Evolutionary conservation across 2,329 filamentous ascomycete genomes (phyloP), one percentile per base, ranked within the genome.

Genomic region (Cladosporium colombiae): DNA sequence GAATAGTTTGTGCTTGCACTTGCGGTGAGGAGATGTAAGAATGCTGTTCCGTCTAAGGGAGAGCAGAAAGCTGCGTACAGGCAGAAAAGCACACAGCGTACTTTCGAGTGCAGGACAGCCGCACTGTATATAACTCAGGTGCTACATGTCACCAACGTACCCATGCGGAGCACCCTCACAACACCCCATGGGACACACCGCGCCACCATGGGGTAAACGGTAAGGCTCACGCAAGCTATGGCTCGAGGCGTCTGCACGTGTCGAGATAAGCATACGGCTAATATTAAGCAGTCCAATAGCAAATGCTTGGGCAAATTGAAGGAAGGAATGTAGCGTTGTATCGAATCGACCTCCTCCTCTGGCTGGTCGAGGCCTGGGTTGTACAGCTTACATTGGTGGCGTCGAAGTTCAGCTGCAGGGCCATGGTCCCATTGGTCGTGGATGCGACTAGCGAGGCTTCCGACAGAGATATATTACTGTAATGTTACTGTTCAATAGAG

Each of bases 211-310:
- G 59, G 59, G 59, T 62, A 62, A 53, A 21, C 27, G 18, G 46
- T 62, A 52, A 62, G 29, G 35, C 44, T 53, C 59, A 62, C 58
- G 40, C 59, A 62, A 35, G 44, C 59, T 62, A 21, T 52, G 44
- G 29, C 46, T 37, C 40, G 21, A 62, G 59, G 35, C 37, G 37
- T 37, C 29, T 52, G 59, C 59, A 53, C 59, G 59, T 62, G 44
- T 62, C 59, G 29, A 62, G 50, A 62, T 25, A 62, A 62, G 59
- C 59, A 62, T 31, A 27, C 59, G 59, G 59, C 59, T 62, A 62
- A 62, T 52, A 14, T 35, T 37, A 52, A 62, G 44, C 29, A 27
- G 59, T 27, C 59, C 59, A 62, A 62, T 62, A 25, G 59, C 29
- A 31, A 62, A 62, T 37, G 59, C 59, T 62, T 62, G 59, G 58